Evolutionary conservation across 129 eudicot species (phyloP).

Genomic region (Rutidosis leptorrhynchoides): DNA sequence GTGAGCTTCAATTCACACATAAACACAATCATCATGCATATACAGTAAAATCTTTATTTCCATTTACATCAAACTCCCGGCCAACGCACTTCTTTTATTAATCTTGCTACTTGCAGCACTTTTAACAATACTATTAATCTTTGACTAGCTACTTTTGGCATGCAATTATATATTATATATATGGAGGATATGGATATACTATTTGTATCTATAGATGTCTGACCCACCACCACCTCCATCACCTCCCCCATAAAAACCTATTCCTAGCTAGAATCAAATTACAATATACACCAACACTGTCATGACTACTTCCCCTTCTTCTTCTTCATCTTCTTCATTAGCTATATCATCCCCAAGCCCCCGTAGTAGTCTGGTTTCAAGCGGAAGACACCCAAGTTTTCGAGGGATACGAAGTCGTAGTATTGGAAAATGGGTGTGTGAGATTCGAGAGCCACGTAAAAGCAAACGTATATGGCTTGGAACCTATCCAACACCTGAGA

Average conservation of each 20-base stretch:
- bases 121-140: background rate
- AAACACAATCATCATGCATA: conserved; percentile 1
- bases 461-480: conserved; percentile 49
- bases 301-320: conserved; percentile 14
- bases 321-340: conserved; percentile 18
- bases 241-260: conserved; percentile 15
- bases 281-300: conserved; percentile 22
- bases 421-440: conserved; percentile 52
- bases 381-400: conserved; percentile 32
- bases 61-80: background rate
- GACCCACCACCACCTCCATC: conserved; percentile 10
- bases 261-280: background rate
- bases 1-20: conserved; percentile 21
- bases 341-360: conserved; percentile 27
- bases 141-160: conserved; percentile 17
- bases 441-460: conserved; percentile 53
- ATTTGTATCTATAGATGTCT: conserved; percentile 17
- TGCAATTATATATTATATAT: too few relatives aligned
- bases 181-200: conserved; percentile 9
- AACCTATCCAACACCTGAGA: too few relatives aligned
- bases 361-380: conserved; percentile 15
- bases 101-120: background rate
- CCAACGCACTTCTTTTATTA: background rate
- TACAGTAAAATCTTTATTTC: conserved; percentile 14
- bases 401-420: conserved; percentile 44